phyloP scores from a whole-genome alignment of 805 yeast species.

The Candida quercuum region DNA sequence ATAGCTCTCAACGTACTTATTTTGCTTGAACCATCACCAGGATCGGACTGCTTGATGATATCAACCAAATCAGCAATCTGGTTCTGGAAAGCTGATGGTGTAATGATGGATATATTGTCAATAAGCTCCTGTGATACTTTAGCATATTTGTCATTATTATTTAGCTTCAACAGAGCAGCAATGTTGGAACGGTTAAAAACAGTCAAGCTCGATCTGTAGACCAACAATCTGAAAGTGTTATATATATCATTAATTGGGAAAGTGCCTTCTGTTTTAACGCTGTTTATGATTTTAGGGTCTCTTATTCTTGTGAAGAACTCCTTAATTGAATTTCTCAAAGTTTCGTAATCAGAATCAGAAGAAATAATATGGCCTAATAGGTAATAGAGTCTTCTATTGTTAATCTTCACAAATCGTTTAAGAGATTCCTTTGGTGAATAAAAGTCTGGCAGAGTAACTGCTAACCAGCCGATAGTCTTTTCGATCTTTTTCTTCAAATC shows the following conservation, averaged over 20 bases:
- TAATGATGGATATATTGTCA: constrained; percentile 49
- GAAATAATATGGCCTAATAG: constrained; percentile 50
- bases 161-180: constrained; percentile 41
- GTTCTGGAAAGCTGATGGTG: constrained; percentile 60
- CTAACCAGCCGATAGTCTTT: constrained; percentile 58
- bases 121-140: constrained; percentile 46
- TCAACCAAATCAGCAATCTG: constrained; percentile 49
- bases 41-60: constrained; percentile 26
- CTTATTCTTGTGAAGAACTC: constrained; percentile 54
- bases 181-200: constrained; percentile 65
- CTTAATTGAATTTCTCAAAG: constrained; percentile 54
- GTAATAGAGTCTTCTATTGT: constrained; percentile 55
- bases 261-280: constrained; percentile 25
- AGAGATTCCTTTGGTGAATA: constrained; percentile 45
- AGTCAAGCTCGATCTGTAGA: constrained; percentile 57
- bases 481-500: constrained; percentile 34
- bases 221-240: constrained; percentile 47
- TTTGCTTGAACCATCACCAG: constrained; percentile 17
- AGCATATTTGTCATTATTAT: constrained; percentile 25
- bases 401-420: constrained; percentile 44
- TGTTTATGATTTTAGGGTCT: constrained; percentile 44
- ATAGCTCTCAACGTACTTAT: constrained; percentile 48
- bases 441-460: constrained; percentile 49
- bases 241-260: constrained; percentile 46
- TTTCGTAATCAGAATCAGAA: constrained; percentile 52